Percentiles rank a stretch among this genome's conserved stretches.
Conservation (phyloP, 768 basidiomycete genomes). For the Amanita subjunquillea region DNA sequence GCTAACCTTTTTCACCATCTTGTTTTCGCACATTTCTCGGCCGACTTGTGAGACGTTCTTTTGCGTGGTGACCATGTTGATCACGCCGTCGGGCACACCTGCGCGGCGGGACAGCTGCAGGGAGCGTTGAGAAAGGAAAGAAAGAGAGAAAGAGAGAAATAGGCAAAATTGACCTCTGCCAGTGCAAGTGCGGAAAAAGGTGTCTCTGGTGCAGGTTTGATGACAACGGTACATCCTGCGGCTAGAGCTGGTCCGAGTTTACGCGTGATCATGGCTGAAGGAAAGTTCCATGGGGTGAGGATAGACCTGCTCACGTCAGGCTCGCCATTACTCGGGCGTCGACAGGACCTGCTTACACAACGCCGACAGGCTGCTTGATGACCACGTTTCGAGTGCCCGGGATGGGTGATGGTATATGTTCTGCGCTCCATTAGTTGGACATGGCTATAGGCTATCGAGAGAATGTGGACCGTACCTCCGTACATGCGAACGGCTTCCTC, state of each 20-base stretch:
- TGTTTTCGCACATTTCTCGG: slow-evolving; percentile 88
- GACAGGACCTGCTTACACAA: slow-evolving; percentile 11
- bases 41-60: slow-evolving; percentile 83
- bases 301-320: slow-evolving; percentile 45
- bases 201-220: slow-evolving; percentile 93
- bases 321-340: no score
- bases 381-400: slow-evolving; percentile 71
- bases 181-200: slow-evolving; percentile 90
- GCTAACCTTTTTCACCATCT: slow-evolving; percentile 75
- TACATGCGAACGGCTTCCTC: slow-evolving; percentile 90
- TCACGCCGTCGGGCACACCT: slow-evolving; percentile 90
- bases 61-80: slow-evolving; percentile 88
- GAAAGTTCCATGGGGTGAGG: slow-evolving; percentile 88
- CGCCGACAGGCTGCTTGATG: slow-evolving; percentile 88
- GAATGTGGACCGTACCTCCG: slow-evolving; percentile 43
- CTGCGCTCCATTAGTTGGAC: slow-evolving; percentile 23
- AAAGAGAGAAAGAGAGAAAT: no score
- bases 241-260: slow-evolving; percentile 85
- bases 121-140: background rate
- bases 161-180: slow-evolving; percentile 51
- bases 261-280: slow-evolving; percentile 90
- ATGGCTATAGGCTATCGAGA: background rate
- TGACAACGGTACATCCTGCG: slow-evolving; percentile 91
- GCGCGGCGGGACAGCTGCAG: slow-evolving; percentile 73
- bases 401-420: slow-evolving; percentile 73